Base-by-base conservation (phyloP, 441 rosid genomes). In the Syzygium malaccense region DNA sequence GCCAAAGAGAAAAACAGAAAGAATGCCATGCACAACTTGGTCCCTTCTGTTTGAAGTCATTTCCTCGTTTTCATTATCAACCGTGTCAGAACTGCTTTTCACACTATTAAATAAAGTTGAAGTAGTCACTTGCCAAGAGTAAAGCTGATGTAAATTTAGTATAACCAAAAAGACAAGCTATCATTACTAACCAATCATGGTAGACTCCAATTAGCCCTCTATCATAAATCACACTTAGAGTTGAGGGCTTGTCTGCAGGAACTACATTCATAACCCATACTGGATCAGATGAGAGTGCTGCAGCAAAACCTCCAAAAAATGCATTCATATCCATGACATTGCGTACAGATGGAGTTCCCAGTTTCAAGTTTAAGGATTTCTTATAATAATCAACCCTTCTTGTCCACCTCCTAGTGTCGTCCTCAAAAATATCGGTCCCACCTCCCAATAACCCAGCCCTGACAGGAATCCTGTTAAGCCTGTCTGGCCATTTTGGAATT, bases 291-390 rank as follows among this genome's bases (percentile, higher is more conserved):
- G 87, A 85, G 87, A 97, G 94, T 57, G 99, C 95, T 75, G 99
- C 99, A 0, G 99, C 98, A 93, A 98, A 97, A 89, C 99, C 98
- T 80, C 99, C 99, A 33, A 97, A 95, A 93, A 98, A 92, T 32
- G 99, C 96, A 88, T 96, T 97, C 99, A 98, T 96, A 88, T 98
- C 99, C 99, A 98, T 94, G 91, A 95, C 89, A 89, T 98, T 98
- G 91, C 98, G 96, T 49, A 96, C 89, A 88, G 98, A 93, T 78
- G 94, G 94, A 93, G 95, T 90, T 88, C 98, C 99, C 66, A 97
- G 92, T 94, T 94, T 89, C 95, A 97, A 87, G 78, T 93, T 92
- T 91, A 98, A 90, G 75, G 94, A 91, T 87, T 92, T 94, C 92
- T 94, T 96, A 90, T 98, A 97, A 92, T 95, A 96, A 75, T 95